Evolutionary conservation across 1,284 basidiomycete species (phyloP).

Genomic region (Fistulinella cinereoalba): DNA sequence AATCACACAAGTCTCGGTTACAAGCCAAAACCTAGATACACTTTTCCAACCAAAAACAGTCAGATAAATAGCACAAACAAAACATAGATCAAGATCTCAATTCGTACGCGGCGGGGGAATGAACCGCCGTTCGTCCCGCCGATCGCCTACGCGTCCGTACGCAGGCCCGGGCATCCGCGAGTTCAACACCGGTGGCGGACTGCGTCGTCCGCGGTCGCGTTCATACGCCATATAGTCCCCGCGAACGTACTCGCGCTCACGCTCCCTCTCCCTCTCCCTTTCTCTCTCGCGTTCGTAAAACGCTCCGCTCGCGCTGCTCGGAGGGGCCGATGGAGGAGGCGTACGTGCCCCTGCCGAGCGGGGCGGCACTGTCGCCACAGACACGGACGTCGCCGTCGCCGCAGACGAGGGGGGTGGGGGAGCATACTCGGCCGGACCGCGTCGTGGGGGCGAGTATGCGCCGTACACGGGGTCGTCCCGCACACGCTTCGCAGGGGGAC

Average conservation of each 20-base stretch:
- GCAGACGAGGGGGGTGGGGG: conserved; percentile 16
- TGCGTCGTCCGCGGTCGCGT: conserved; percentile 24
- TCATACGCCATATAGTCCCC: conserved; percentile 25
- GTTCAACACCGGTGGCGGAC: conserved; percentile 16
- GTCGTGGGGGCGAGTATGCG: conserved; percentile 31
- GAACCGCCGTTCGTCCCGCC: too few species aligned
- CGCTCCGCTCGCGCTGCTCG: conserved; percentile 8
- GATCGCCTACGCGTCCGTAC: too few species aligned
- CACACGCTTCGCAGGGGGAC: conserved; percentile 37
- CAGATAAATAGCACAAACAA: too few species aligned
- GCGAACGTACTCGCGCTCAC: conserved; percentile 20
- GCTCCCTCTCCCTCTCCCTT: conserved; percentile 9
- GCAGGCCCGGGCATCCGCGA: conserved; percentile 13
- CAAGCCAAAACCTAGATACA: too few species aligned
- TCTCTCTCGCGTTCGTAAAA: conserved; percentile 10
- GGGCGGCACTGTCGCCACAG: conserved; percentile 12
- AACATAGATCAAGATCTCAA: too few species aligned
- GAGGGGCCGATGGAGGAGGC: conserved; percentile 20
- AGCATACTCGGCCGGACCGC: conserved; percentile 14
- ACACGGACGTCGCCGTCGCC: conserved; percentile 7
- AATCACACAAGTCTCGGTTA: too few species aligned
- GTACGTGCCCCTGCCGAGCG: conserved; percentile 20
- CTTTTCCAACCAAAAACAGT: too few species aligned
- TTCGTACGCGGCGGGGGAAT: too few species aligned
- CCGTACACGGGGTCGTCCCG: conserved; percentile 33